Evolutionary conservation across 1,139 yeast genomes (phyloP), one percentile per base, ranked within the genome.

Genomic region (Geotrichum klebahnii): DNA sequence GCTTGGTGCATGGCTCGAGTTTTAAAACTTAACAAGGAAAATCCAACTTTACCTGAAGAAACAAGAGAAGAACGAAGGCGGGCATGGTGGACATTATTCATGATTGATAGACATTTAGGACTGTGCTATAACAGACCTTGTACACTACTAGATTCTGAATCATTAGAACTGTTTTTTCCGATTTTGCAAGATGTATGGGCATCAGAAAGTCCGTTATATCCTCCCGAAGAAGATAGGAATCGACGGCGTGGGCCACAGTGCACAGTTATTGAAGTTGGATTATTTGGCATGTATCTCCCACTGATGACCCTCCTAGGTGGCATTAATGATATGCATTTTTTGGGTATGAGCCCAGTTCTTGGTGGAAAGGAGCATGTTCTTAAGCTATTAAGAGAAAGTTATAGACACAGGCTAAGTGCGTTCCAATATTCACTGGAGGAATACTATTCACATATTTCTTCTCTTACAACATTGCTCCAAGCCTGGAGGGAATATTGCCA

Each of bases 71-170:
- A 72, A 50, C 62, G 67, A 48, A 60, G 74, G n/a, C 61, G 76
- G 23, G 62, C 68, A 0, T 72, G 75, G 75, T 72, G 76, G 75
- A 61, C 70, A 5, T 55, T 72, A 24, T 72, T 67, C 53, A 61
- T 69, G 49, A 59, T 72, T 22, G 76, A 72, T 55, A 62, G 74
- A n/a, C 68, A 72, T 53, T 60, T 71, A 5, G 69, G 71, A 0
- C 58, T 72, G 40, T 67, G 73, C 44, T 70, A 70, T 55, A 71
- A 70, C 53, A 58, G 67, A 5, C 67, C 69, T 2, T 53, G 66
- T 29, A 57, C 63, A 3, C 60, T 70, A 22, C 56, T 64, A 10
- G 76, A 72, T 51, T 56, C 64, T 3, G 73, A 68, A 48, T 65
- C 67, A 22, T 48, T 55, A 45, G 64, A 62, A 5, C 51, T 72